Percentiles rank a stretch among this genome's conserved stretches.
Evolutionary conservation across 176 grass and related monocot genomes (phyloP).

Genomic region (Saccharum spontaneum): DNA sequence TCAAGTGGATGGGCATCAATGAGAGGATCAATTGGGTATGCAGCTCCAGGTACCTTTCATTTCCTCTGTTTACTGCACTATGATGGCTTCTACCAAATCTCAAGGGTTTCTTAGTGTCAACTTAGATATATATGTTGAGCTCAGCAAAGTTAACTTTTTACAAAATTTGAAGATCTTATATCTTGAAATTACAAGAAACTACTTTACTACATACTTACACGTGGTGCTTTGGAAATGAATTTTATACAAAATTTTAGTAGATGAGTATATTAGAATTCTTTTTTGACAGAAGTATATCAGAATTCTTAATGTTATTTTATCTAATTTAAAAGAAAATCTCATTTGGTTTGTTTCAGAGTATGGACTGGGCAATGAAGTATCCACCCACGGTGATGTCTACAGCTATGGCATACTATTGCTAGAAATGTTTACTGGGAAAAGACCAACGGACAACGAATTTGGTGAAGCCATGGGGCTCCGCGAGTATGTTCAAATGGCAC

Average conservation of each 20-base stretch:
- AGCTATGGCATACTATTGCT: constrained; percentile 31
- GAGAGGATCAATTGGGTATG: constrained; percentile 34
- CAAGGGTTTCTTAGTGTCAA: neutral
- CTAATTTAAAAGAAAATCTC: neutral
- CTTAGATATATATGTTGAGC: neutral
- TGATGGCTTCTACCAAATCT: neutral
- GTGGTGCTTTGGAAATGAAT: neutral
- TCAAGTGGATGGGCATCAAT: constrained; percentile 24
- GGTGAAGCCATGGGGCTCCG: neutral
- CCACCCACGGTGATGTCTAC: constrained; percentile 28
- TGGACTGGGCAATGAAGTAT: constrained; percentile 29
- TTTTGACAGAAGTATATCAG: neutral
- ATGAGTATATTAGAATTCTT: neutral
- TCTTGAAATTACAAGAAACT: neutral
- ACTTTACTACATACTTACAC: neutral
- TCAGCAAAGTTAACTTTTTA: neutral
- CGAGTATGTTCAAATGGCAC: neutral
- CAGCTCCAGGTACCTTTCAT: constrained; percentile 15
- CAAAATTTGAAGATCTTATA: neutral
- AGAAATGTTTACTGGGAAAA: constrained; percentile 38
- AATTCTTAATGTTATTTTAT: neutral
- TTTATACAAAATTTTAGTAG: neutral
- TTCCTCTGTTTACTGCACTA: neutral
- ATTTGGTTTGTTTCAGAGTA: constrained; percentile 12
- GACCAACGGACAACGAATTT: constrained; percentile 2